Percentiles rank a stretch among this genome's conserved stretches.
Evolutionary conservation across 148 eudicot genomes (phyloP).

Genomic region (Nepenthes mirabilis): DNA sequence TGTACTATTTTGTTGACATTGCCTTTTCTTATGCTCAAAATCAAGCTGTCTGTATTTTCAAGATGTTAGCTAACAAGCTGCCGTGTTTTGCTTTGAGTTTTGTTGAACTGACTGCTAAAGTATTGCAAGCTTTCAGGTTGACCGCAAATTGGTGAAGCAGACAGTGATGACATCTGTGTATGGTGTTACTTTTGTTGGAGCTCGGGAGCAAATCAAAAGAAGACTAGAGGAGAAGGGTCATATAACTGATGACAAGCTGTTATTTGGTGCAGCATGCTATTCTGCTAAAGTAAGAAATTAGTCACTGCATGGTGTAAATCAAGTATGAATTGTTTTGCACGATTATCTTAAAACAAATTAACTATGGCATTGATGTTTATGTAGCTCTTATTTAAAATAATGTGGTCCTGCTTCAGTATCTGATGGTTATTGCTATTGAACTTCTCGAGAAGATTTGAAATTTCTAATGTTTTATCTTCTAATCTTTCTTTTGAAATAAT

Average conservation of each 20-base stretch:
- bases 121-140: slow-evolving; percentile 46
- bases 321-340: neutral
- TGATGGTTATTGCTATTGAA: too few species aligned
- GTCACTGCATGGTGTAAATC: neutral
- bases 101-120: neutral
- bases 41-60: neutral
- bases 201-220: slow-evolving; percentile 81
- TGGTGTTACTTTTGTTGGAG: slow-evolving; percentile 88
- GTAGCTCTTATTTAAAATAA: too few species aligned
- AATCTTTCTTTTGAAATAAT: too few species aligned
- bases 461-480: too few species aligned
- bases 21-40: neutral
- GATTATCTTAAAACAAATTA: too few species aligned
- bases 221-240: slow-evolving; percentile 77
- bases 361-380: too few species aligned
- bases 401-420: too few species aligned
- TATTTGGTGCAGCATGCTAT: slow-evolving; percentile 66
- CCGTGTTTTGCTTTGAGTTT: too few species aligned
- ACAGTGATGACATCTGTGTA: slow-evolving; percentile 96
- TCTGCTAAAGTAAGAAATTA: slow-evolving; percentile 60
- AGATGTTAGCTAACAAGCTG: too few species aligned
- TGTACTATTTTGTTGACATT: neutral
- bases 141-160: slow-evolving; percentile 80
- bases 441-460: too few species aligned
- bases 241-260: slow-evolving; percentile 61